Evolutionary conservation across 176 grass and related monocot genomes (phyloP).

Genomic region (Carex myosuroides): DNA sequence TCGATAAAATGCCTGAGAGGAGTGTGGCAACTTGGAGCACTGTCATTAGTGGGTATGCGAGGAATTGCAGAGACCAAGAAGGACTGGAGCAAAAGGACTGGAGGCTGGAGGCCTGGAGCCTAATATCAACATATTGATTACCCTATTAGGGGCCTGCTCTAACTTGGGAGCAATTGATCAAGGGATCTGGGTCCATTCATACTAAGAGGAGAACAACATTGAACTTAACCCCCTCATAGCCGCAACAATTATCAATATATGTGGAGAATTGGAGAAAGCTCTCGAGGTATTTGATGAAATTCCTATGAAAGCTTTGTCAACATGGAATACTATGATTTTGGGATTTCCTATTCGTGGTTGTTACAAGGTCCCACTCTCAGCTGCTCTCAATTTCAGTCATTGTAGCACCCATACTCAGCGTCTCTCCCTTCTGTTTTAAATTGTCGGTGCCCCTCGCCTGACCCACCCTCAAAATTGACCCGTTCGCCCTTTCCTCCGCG

Average conservation of each 20-base stretch:
- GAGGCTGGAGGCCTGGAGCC: no score
- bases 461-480: no score
- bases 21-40: constrained; percentile 59
- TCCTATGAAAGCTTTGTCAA: constrained; percentile 32
- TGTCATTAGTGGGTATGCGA: constrained; percentile 54
- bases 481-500: no score
- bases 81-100: no score
- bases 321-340: constrained; percentile 70
- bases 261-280: constrained; percentile 33
- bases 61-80: no score
- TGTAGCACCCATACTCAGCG: no score
- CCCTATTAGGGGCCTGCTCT: constrained; percentile 47
- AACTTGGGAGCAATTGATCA: constrained; percentile 26
- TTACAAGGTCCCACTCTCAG: no score
- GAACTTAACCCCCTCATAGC: constrained; percentile 41
- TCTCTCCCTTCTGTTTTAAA: no score
- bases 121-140: constrained; percentile 56
- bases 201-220: constrained; percentile 31
- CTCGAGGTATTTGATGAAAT: constrained; percentile 44
- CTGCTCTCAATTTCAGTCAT: no score
- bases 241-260: constrained; percentile 57
- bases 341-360: constrained; percentile 49
- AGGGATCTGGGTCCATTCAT: constrained; percentile 57
- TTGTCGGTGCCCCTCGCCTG: no score
- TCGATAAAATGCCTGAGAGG: constrained; percentile 48